Evolutionary conservation across 2,329 filamentous ascomycete species (phyloP), one percentile per base, ranked within the genome.

Genomic region (Xylaria sp.): DNA sequence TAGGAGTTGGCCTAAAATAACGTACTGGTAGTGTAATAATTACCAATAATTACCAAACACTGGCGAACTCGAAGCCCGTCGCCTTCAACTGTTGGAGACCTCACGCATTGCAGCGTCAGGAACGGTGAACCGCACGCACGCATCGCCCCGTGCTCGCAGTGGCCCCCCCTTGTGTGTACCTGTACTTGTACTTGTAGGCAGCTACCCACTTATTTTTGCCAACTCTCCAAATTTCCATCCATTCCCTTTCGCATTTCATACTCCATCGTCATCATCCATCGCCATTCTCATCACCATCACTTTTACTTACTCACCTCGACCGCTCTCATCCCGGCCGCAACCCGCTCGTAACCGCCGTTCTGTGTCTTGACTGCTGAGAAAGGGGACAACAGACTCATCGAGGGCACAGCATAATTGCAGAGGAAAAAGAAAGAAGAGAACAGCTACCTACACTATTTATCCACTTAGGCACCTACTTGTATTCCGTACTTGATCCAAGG

Each of bases 401-500:
- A 47, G 59, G 60, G 51, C 52, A 54, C 52, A 60, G 55, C 58
- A 55, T 57, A 59, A 57, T 59, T 57, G 58, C 44, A 44, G 44
- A 61, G 57, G 55, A 54, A 49, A 49, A 49, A 23, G 16, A 23
- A 49, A 51, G n/a, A 34, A 51, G 30, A 35, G 19, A 13, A 34
- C 10, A 51, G 13, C 42, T 46, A 51, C 16, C 11, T 11, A 35
- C 11, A 16, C 48, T 35, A 65, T 62, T 57, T 54, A 57, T 59
- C 59, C 62, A 59, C 59, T 63, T 63, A 59, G 61, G 61, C 60
- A 58, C 58, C 55, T 62, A 61, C 60, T 55, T 60, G 51, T 54
- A 50, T 57, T 39, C 50, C 51, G 23, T 60, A 50, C 55, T 57
- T 56, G 55, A 58, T 57, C 57, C 58, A 51, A 59, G 59, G 59